Evolutionary conservation across 768 basidiomycete genomes (phyloP).

Genomic region (Baorangia bicolor): DNA sequence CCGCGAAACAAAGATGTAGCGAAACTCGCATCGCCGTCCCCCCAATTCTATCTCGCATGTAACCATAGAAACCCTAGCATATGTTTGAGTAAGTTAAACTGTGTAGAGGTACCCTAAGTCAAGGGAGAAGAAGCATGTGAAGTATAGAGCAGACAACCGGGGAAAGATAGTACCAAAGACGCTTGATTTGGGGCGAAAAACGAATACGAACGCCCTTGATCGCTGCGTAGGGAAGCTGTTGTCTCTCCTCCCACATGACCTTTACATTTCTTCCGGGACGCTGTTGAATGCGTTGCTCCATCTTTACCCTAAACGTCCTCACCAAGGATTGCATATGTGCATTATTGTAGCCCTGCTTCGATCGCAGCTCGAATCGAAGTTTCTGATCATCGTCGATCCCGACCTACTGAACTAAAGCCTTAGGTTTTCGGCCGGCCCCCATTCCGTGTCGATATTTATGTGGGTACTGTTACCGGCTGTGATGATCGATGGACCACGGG

Average conservation of each 20-base stretch:
- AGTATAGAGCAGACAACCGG: background rate
- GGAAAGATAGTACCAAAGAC: background rate
- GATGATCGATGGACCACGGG: background rate
- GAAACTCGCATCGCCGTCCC: no score
- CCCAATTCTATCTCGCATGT: no score
- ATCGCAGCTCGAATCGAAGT: background rate
- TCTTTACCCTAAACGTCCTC: slow-evolving; percentile 1
- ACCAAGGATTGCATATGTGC: background rate
- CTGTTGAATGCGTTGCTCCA: background rate
- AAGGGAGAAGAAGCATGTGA: no score
- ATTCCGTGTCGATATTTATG: slow-evolving; percentile 4
- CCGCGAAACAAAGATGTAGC: no score
- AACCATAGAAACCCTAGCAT: no score
- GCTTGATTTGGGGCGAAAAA: background rate
- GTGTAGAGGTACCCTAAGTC: no score
- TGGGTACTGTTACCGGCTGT: slow-evolving; percentile 10
- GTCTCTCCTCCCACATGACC: slow-evolving; percentile 9
- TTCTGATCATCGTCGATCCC: background rate
- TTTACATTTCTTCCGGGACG: slow-evolving; percentile 1
- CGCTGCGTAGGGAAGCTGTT: slow-evolving; percentile 5
- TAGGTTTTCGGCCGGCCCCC: slow-evolving; percentile 4
- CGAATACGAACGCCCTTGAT: background rate
- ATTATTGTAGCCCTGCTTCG: slow-evolving; percentile 4
- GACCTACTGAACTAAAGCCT: slow-evolving; percentile 3
- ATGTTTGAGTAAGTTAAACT: no score